These are phyloP conservation scores for Phaffia australis DNA, from an alignment of 768 basidiomycete genomes.

Conservation along the genomic window DNA sequence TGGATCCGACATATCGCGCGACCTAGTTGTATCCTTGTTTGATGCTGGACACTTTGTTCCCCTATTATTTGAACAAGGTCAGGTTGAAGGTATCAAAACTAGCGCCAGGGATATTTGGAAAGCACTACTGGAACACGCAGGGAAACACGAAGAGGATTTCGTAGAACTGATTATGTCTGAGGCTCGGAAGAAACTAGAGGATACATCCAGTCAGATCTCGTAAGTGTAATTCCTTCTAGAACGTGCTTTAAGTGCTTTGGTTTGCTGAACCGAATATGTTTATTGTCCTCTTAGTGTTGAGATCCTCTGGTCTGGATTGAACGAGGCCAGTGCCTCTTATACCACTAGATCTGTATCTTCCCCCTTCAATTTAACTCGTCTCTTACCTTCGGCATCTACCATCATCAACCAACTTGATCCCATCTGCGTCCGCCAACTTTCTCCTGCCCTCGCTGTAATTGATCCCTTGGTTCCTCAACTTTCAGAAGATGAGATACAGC, in stretches of 20 bases:
- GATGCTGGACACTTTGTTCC: slow-evolving; percentile 14
- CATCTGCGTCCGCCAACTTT: slow-evolving; percentile 12
- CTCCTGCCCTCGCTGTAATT: slow-evolving; percentile 39
- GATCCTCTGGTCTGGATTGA: not conserved
- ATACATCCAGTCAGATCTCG: not conserved
- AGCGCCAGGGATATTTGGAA: slow-evolving; percentile 6
- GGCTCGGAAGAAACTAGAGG: slow-evolving; percentile 7
- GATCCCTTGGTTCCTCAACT: slow-evolving; percentile 51
- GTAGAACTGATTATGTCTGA: slow-evolving; percentile 1
- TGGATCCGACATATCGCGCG: not conserved
- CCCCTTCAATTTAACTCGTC: not conserved
- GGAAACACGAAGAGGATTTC: not conserved
- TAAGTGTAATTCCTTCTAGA: not conserved
- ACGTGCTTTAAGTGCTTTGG: too few species aligned
- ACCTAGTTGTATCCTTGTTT: slow-evolving; percentile 3
- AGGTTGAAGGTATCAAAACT: slow-evolving; percentile 1
- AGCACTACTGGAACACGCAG: not conserved
- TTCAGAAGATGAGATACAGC: not conserved
- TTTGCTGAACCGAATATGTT: not conserved
- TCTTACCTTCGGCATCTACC: not conserved
- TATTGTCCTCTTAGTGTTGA: not conserved
- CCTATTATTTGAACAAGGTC: not conserved
- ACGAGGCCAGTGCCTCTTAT: not conserved
- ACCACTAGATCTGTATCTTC: not conserved
- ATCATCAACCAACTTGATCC: slow-evolving; percentile 11